Base-by-base conservation (phyloP, 2,329 filamentous ascomycete genomes). In the Kalmusia sp. region DNA sequence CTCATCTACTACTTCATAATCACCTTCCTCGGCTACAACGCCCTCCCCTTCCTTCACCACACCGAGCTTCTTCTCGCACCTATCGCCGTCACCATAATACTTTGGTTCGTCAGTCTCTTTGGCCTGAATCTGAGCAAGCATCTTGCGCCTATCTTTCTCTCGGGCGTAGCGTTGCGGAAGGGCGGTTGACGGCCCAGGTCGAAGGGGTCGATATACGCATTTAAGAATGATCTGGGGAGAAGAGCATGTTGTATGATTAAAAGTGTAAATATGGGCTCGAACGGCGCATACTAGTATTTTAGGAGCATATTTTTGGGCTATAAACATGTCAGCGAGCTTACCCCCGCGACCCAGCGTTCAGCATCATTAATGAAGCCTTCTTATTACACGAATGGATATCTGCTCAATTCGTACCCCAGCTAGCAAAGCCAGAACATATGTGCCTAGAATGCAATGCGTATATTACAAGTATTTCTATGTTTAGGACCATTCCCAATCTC, bases 21-120 rank as follows among this genome's bases (percentile, higher is more conserved):
- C 63, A 87, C 84, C 7, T 89, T 89, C 69, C 76, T 89, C 37
- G 87, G 87, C 28, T 89, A 89, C 72, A 89, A 89, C 63, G 85
- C 86, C 21, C 76, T 89, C 14, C 86, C 87, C 0, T 89, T 89
- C 68, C 73, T 89, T 21, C 84, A 86, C 66, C 85, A 88, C 59
- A 89, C 87, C 1, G 85, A 89, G 68, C 79, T 88, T 3, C 77
- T 89, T 12, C 78, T 89, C 27, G 76, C 84, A 11, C 87, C 87
- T 0, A 82, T 87, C 40, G 76, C 84, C n/a, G 76, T 85, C 1
- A 81, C 85, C 41, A 80, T 79, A 1, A 76, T 87, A 24, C 65
- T 88, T 22, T 89, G 86, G 85, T 72, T 82, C 50, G 70, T 76
- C 38, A 81, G 78, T 51, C 65, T 83, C 0, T 82, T 82, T 59